Evolutionary conservation across 768 basidiomycete genomes (phyloP).

Genomic region (Mycena haematopus): DNA sequence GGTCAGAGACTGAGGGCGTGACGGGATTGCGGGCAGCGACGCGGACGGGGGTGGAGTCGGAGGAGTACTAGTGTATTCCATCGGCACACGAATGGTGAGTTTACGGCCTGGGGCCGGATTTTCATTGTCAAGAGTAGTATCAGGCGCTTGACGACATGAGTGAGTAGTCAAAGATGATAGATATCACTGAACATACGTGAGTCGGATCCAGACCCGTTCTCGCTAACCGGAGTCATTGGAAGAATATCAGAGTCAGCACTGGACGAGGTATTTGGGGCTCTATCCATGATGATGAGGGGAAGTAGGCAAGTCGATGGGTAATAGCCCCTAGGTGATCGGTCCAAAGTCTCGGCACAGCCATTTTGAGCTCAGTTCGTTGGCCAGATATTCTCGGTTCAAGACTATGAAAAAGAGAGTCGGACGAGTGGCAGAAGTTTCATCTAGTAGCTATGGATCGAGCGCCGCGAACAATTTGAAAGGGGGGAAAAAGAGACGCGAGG

Average conservation of each 20-base stretch:
- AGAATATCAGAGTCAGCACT: background rate
- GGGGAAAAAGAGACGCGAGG: too few relatives aligned
- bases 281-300: constrained; percentile 1
- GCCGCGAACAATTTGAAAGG: background rate
- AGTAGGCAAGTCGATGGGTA: background rate
- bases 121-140: background rate
- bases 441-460: too few relatives aligned
- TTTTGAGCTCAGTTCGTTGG: background rate
- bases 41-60: constrained; percentile 27
- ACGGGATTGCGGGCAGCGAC: constrained; percentile 19
- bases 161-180: background rate
- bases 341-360: background rate
- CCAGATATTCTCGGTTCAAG: background rate
- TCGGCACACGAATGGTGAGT: constrained; percentile 25
- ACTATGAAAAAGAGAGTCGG: background rate
- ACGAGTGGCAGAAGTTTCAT: too few relatives aligned
- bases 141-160: background rate
- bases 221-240: constrained; percentile 20
- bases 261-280: background rate
- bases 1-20: constrained; percentile 13
- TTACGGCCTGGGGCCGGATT: constrained; percentile 7
- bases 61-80: constrained; percentile 26
- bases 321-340: constrained; percentile 1
- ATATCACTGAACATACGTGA: background rate
- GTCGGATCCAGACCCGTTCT: background rate